Percentiles rank a stretch among this genome's conserved stretches.
Evolutionary conservation across 2,329 filamentous ascomycete genomes (phyloP).

Genomic region (Colletotrichum salicis): DNA sequence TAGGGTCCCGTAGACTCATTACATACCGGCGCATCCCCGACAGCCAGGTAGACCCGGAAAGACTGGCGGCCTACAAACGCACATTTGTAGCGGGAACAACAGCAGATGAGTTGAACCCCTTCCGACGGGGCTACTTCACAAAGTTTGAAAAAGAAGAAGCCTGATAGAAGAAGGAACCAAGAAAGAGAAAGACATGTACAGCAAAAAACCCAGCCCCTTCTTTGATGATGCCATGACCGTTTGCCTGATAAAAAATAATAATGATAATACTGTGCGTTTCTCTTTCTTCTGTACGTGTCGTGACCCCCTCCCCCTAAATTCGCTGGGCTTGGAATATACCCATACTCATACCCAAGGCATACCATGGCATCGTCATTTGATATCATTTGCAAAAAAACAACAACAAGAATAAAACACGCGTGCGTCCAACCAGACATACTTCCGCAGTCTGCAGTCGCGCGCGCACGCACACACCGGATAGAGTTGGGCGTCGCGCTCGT

Average conservation of each 20-base stretch:
- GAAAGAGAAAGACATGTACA: slow-evolving; percentile 16
- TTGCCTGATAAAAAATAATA: slow-evolving; percentile 24
- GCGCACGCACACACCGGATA: slow-evolving; percentile 5
- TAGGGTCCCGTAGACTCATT: slow-evolving; percentile 88
- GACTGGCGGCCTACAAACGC: slow-evolving; percentile 48
- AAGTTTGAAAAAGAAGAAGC: slow-evolving; percentile 57
- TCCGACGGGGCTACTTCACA: slow-evolving; percentile 68
- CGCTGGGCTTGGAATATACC: slow-evolving; percentile 9
- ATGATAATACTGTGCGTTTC: neutral
- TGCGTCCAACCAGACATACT: slow-evolving; percentile 13
- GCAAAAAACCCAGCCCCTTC: slow-evolving; percentile 21
- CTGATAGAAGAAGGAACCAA: slow-evolving; percentile 10
- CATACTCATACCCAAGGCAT: slow-evolving; percentile 25
- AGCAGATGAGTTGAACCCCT: slow-evolving; percentile 70
- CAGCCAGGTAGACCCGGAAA: slow-evolving; percentile 58
- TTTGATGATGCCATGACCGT: slow-evolving; percentile 31
- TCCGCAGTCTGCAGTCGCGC: neutral
- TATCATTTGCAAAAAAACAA: slow-evolving; percentile 26
- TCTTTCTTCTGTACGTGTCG: slow-evolving; percentile 3
- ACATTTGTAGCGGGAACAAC: slow-evolving; percentile 55
- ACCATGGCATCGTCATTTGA: slow-evolving; percentile 29
- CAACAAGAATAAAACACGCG: neutral
- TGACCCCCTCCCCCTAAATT: neutral
- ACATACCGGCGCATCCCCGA: slow-evolving; percentile 82
- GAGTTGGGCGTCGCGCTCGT: slow-evolving; percentile 16